These are phyloP conservation scores for Populus davidiana DNA, from an alignment of 345 rosid genomes.

Conservation along the genomic window DNA sequence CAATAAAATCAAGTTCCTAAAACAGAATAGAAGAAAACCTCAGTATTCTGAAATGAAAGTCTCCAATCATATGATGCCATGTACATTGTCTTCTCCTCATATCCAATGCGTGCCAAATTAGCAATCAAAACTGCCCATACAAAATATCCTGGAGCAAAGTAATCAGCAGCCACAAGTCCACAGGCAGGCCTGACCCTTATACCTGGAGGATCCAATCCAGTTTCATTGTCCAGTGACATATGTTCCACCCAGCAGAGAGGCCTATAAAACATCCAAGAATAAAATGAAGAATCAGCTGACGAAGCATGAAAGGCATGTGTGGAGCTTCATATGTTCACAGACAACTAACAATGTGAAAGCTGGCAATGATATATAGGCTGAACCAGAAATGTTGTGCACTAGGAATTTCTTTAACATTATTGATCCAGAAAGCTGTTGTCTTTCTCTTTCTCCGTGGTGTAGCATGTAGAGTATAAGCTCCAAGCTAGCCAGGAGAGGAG, in stretches of 20 bases:
- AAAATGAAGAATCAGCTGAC: slow-evolving; percentile 1
- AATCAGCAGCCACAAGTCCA: slow-evolving; percentile 98
- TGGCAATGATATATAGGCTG: not conserved
- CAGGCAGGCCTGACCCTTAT: slow-evolving; percentile 76
- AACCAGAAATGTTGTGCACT: not conserved
- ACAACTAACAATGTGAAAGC: slow-evolving; percentile 1
- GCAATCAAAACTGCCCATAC: slow-evolving; percentile 98
- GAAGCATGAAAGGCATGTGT: slow-evolving; percentile 1
- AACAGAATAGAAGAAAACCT: slow-evolving; percentile 42
- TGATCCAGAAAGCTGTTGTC: not conserved
- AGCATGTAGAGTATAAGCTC: not conserved
- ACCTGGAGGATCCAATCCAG: slow-evolving; percentile 87
- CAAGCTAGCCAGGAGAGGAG: not conserved
- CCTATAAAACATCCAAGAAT: slow-evolving; percentile 37
- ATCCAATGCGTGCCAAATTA: slow-evolving; percentile 89
- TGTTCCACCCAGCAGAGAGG: slow-evolving; percentile 97
- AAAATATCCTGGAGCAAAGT: slow-evolving; percentile 92
- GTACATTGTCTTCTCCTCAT: slow-evolving; percentile 92
- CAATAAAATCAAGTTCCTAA: slow-evolving; percentile 6
- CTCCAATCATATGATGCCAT: slow-evolving; percentile 99
- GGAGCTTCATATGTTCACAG: slow-evolving; percentile 4
- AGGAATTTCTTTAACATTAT: not conserved
- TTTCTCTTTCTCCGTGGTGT: not conserved
- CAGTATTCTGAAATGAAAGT: slow-evolving; percentile 89
- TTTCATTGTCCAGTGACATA: slow-evolving; percentile 92